A percentile compares a stretch with the other conserved stretches of the same genome.
phyloP scores from a whole-genome alignment of 2,329 filamentous ascomycete species.

The Ophiostoma triangulosporum region DNA sequence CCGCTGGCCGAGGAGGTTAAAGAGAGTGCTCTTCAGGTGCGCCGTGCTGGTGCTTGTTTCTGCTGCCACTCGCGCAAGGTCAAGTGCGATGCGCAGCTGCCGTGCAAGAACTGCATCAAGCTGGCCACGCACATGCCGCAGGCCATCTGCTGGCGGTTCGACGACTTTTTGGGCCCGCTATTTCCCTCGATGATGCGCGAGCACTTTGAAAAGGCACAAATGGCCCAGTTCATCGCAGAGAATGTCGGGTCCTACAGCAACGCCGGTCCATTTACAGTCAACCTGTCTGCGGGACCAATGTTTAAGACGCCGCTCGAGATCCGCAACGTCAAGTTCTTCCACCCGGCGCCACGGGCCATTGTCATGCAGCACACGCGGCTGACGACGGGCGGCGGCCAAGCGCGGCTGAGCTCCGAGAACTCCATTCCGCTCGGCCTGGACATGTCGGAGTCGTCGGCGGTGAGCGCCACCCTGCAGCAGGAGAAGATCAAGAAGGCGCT shows the following conservation, averaged over 20 bases:
- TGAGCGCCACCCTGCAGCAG: slow-evolving; percentile 25
- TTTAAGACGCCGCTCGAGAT: slow-evolving; percentile 34
- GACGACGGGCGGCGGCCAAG: slow-evolving; percentile 20
- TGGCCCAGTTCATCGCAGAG: slow-evolving; percentile 33
- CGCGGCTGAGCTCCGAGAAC: slow-evolving; percentile 28
- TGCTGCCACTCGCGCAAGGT: slow-evolving; percentile 47
- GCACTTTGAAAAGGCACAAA: slow-evolving; percentile 37
- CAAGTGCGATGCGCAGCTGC: slow-evolving; percentile 40
- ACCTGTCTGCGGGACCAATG: slow-evolving; percentile 32
- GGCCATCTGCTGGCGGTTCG: slow-evolving; percentile 46
- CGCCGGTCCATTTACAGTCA: slow-evolving; percentile 30
- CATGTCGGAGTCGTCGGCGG: slow-evolving; percentile 23
- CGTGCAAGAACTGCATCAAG: slow-evolving; percentile 43
- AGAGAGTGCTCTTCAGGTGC: slow-evolving; percentile 39
- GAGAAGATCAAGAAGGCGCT: slow-evolving; percentile 28
- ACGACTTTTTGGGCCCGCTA: slow-evolving; percentile 37
- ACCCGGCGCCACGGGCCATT: slow-evolving; percentile 29
- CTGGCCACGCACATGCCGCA: slow-evolving; percentile 36
- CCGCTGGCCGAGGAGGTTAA: slow-evolving; percentile 41
- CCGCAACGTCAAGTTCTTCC: slow-evolving; percentile 36
- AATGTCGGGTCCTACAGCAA: slow-evolving; percentile 33
- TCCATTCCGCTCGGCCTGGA: slow-evolving; percentile 40
- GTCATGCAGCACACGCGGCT: slow-evolving; percentile 39
- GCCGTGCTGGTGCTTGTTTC: slow-evolving; percentile 42
- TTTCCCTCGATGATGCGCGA: slow-evolving; percentile 38